Conservation (phyloP, 192 early-diverging fungal species). For the Linnemannia elongata region DNA sequence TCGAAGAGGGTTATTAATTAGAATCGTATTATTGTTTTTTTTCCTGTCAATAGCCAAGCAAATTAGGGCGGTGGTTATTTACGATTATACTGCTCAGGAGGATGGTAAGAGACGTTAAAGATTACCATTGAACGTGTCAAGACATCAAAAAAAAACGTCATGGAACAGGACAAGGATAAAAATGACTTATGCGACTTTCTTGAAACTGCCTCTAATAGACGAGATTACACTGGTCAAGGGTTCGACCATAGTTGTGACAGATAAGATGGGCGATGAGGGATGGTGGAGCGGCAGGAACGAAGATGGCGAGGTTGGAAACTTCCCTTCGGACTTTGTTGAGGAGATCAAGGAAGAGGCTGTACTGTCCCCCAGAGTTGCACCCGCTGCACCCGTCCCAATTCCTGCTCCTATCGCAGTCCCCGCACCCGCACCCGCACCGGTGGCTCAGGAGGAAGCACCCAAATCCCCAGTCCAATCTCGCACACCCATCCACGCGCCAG, state of each 20-base stretch:
- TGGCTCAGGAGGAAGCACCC: slow-evolving; percentile 32
- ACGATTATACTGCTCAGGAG: slow-evolving; percentile 62
- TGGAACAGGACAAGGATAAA: no score
- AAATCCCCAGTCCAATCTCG: slow-evolving; percentile 37
- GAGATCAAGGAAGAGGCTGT: slow-evolving; percentile 57
- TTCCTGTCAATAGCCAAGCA: slow-evolving; percentile 27
- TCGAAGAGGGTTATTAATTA: background rate
- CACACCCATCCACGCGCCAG: slow-evolving; percentile 24
- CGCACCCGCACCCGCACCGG: slow-evolving; percentile 1
- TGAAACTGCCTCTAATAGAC: slow-evolving; percentile 41
- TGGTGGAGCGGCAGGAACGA: slow-evolving; percentile 71
- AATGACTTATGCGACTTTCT: background rate
- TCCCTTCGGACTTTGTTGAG: slow-evolving; percentile 68
- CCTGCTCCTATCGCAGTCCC: slow-evolving; percentile 11
- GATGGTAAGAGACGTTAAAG: slow-evolving; percentile 50
- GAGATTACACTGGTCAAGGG: slow-evolving; percentile 63
- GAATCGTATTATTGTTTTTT: background rate
- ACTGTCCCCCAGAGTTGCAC: slow-evolving; percentile 14
- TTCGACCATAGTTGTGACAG: slow-evolving; percentile 59
- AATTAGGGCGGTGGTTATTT: slow-evolving; percentile 61
- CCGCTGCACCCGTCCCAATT: slow-evolving; percentile 5
- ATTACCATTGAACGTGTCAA: background rate
- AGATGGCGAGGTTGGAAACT: slow-evolving; percentile 64
- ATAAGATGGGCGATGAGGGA: slow-evolving; percentile 62
- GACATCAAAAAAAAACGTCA: no score